Evolutionary conservation across 768 basidiomycete genomes (phyloP).

Genomic region (Amanita polypyramis): DNA sequence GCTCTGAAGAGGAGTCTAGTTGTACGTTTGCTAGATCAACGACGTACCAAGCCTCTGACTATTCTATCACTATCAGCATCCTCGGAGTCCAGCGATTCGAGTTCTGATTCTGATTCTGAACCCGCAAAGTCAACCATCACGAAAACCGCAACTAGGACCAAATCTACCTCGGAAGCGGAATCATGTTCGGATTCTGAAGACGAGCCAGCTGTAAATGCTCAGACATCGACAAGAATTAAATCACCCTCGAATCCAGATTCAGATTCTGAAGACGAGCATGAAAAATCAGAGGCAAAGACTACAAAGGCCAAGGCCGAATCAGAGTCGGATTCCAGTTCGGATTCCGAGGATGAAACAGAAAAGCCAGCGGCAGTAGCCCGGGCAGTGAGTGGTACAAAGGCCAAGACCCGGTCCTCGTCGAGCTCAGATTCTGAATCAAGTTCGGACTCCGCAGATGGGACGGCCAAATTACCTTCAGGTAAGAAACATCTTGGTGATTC

Average conservation of each 20-base stretch:
- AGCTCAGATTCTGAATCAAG: no score
- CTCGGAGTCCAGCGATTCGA: constrained; percentile 20
- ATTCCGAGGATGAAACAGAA: constrained; percentile 12
- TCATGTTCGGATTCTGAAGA: constrained; percentile 9
- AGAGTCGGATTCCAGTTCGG: no score
- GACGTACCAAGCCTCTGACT: not conserved
- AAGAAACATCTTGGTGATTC: no score
- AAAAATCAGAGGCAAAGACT: no score
- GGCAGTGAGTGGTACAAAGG: not conserved
- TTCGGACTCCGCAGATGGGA: no score
- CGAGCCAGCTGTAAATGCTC: no score
- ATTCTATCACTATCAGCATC: constrained; percentile 11
- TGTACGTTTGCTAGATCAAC: not conserved
- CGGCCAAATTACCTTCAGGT: not conserved
- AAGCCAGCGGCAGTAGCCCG: constrained; percentile 10
- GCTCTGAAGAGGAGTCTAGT: not conserved
- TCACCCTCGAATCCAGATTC: no score
- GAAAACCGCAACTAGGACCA: constrained; percentile 5
- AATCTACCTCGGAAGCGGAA: not conserved
- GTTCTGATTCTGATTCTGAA: constrained; percentile 20
- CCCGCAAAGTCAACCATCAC: constrained; percentile 4
- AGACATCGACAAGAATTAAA: no score
- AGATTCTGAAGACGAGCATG: no score
- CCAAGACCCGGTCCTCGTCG: no score
- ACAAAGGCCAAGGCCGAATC: no score